Evolutionary conservation across 2,329 filamentous ascomycete genomes (phyloP).

Genomic region (Chrysoporthe deuterocubensis): DNA sequence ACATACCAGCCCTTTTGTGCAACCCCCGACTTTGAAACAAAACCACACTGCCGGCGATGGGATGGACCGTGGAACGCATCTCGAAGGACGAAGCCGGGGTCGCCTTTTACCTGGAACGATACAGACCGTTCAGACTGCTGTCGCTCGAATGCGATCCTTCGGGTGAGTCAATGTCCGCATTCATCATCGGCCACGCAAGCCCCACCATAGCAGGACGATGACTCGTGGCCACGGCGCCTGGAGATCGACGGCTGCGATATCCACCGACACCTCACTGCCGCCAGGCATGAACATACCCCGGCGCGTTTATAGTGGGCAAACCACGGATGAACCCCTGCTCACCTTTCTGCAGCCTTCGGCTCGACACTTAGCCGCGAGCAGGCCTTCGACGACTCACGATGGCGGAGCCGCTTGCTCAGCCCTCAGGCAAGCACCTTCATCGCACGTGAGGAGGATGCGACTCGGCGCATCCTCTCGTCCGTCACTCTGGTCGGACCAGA

Average conservation of each 20-base stretch:
- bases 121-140: conserved; percentile 38
- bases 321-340: conserved; percentile 16
- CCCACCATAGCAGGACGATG: background rate
- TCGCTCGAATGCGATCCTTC: conserved; percentile 35
- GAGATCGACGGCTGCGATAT: conserved; percentile 20
- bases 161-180: conserved; percentile 31
- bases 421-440: conserved; percentile 41
- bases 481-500: conserved; percentile 40
- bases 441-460: conserved; percentile 32
- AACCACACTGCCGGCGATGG: background rate
- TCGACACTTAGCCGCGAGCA: conserved; percentile 44
- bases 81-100: conserved; percentile 33
- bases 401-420: conserved; percentile 42
- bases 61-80: conserved; percentile 34
- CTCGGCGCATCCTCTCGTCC: conserved; percentile 37
- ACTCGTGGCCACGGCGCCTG: conserved; percentile 21
- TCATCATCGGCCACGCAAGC: conserved; percentile 25
- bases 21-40: background rate
- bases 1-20: too few relatives aligned
- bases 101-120: conserved; percentile 36
- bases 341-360: conserved; percentile 40
- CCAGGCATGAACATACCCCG: background rate
- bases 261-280: conserved; percentile 17
- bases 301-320: background rate
- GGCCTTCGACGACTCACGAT: conserved; percentile 41